Conservation (phyloP, 495 filamentous ascomycete species). For the Corynascus novoguineensis region DNA sequence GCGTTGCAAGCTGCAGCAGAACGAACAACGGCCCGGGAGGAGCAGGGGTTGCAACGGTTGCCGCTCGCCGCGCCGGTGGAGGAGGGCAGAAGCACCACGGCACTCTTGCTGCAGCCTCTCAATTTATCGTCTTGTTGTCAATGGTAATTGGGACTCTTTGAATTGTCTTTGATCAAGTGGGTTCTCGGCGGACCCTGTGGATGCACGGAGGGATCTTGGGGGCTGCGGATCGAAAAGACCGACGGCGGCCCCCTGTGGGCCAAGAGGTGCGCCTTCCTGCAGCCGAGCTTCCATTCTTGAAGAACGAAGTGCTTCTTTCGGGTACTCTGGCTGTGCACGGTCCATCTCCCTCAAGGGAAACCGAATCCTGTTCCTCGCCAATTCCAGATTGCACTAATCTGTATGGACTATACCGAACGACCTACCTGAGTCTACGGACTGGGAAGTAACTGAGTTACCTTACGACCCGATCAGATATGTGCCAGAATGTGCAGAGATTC, state of each 20-base stretch:
- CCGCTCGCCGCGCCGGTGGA: neutral
- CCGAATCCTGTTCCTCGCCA: neutral
- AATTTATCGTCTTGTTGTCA: neutral
- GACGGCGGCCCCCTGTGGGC: no score
- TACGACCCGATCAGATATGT: no score
- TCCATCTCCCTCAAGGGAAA: no score
- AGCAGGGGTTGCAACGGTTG: neutral
- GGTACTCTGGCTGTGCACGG: no score
- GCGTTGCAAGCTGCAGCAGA: constrained; percentile 8
- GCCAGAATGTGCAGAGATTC: neutral
- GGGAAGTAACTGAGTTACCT: no score
- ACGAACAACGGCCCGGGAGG: neutral
- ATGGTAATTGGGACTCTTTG: neutral
- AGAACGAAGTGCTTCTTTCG: no score
- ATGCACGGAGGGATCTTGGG: neutral
- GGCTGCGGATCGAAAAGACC: constrained; percentile 8
- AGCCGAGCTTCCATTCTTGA: no score
- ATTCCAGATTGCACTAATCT: no score
- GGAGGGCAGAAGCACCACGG: neutral
- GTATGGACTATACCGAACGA: no score
- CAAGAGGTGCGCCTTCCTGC: no score
- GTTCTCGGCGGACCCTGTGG: constrained; percentile 5
- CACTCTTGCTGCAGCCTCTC: neutral
- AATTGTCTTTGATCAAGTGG: neutral
- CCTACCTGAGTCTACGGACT: no score